phyloP scores from a whole-genome alignment of 31 red algal species.

The Bonnemaisonia californica region DNA sequence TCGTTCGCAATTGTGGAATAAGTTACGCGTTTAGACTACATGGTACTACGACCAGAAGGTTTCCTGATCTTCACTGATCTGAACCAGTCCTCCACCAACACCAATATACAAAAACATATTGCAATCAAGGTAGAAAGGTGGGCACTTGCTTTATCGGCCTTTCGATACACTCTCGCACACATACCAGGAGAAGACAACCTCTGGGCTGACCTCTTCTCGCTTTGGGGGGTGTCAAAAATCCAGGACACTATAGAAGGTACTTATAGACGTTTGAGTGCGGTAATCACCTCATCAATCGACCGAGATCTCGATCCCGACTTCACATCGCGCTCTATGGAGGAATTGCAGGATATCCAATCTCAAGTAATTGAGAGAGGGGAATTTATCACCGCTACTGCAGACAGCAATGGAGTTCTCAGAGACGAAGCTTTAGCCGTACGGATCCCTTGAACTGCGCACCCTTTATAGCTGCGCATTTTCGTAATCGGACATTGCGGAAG shows the following conservation, averaged over 20 bases:
- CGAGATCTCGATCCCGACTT: constrained; percentile 8
- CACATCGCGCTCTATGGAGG: neutral
- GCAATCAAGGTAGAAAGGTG: constrained; percentile 34
- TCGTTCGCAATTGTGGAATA: constrained; percentile 5
- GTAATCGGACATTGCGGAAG: constrained; percentile 30
- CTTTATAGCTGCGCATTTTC: constrained; percentile 28
- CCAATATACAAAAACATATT: constrained; percentile 3
- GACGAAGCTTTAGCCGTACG: neutral
- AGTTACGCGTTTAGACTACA: constrained; percentile 21
- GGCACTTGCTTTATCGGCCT: constrained; percentile 1
- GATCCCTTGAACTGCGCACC: neutral
- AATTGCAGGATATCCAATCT: neutral
- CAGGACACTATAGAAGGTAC: neutral
- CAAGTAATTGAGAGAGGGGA: neutral
- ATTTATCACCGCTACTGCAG: neutral
- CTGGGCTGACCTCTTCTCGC: constrained; percentile 30
- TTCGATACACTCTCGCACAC: constrained; percentile 22
- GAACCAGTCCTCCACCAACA: neutral
- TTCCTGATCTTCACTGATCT: constrained; percentile 19
- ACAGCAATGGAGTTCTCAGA: neutral
- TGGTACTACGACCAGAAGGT: neutral
- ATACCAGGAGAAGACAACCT: constrained; percentile 27
- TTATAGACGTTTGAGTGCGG: neutral
- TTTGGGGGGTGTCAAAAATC: neutral
- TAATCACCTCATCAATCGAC: neutral